Evolutionary conservation across 495 filamentous ascomycete species (phyloP).

Genomic region (Rostrohypoxylon terebratum): DNA sequence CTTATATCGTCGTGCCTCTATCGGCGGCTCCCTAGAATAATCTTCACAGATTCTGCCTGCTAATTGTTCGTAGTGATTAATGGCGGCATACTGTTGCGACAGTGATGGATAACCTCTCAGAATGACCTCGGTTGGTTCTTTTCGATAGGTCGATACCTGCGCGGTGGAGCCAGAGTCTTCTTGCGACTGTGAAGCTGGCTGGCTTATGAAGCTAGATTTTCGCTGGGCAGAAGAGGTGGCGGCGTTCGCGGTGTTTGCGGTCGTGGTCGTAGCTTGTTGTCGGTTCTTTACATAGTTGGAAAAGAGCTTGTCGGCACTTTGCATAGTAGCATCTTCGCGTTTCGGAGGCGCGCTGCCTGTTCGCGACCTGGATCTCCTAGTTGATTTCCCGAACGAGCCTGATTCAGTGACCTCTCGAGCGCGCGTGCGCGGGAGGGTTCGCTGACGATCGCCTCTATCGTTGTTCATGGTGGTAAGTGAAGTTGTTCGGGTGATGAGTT

Average conservation of each 20-base stretch:
- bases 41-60: conserved; percentile 88
- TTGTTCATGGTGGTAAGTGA: conserved; percentile 33
- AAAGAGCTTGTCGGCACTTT: conserved; percentile 64
- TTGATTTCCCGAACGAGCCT: conserved; percentile 68
- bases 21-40: conserved; percentile 78
- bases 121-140: conserved; percentile 79
- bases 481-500: neutral
- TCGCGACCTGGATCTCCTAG: conserved; percentile 63
- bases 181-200: conserved; percentile 37
- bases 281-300: conserved; percentile 55
- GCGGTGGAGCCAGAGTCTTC: conserved; percentile 49
- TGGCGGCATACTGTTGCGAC: conserved; percentile 81
- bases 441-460: conserved; percentile 46
- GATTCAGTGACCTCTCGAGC: conserved; percentile 60
- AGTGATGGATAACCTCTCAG: conserved; percentile 82
- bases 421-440: conserved; percentile 50
- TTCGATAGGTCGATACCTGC: conserved; percentile 39
- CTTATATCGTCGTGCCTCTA: conserved; percentile 65
- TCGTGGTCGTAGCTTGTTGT: conserved; percentile 40
- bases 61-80: conserved; percentile 84
- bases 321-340: conserved; percentile 66
- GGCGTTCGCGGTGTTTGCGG: conserved; percentile 2
- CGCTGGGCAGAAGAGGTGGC: conserved; percentile 43
- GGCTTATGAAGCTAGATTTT: conserved; percentile 46
- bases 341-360: conserved; percentile 62